Conservation (phyloP, 2,329 filamentous ascomycete genomes). For the Xylariaceae sp. region DNA sequence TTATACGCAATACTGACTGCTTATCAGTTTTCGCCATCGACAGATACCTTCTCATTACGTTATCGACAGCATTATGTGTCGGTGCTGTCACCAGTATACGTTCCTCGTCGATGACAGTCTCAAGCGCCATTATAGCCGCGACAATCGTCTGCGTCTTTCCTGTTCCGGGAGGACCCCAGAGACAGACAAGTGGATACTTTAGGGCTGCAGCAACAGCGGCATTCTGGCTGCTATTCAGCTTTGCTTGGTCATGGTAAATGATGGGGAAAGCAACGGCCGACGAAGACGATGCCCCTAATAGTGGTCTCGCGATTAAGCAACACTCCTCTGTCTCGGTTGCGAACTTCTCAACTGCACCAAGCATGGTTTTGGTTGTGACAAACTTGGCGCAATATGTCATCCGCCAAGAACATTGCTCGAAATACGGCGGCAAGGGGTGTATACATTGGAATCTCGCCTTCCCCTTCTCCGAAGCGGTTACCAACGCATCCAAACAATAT, state of each 20-base stretch:
- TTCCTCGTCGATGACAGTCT: background rate
- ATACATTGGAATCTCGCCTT: conserved; percentile 5
- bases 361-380: conserved; percentile 3
- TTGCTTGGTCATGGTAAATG: background rate
- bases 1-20: conserved; percentile 4
- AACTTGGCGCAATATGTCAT: conserved; percentile 4
- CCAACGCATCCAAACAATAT: conserved; percentile 3
- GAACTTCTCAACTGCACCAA: conserved; percentile 4
- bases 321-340: background rate
- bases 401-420: conserved; percentile 9
- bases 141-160: conserved; percentile 12
- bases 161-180: conserved; percentile 10
- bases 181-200: conserved; percentile 4
- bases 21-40: background rate
- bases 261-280: background rate
- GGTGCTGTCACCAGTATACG: conserved; percentile 9
- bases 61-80: conserved; percentile 12
- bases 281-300: conserved; percentile 1
- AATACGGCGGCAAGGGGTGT: conserved; percentile 9
- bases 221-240: conserved; percentile 7
- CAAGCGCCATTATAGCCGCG: conserved; percentile 6
- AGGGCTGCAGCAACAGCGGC: conserved; percentile 7
- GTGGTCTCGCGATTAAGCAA: conserved; percentile 7
- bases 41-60: conserved; percentile 11
- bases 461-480: conserved; percentile 9